phyloP scores from a whole-genome alignment of 495 filamentous ascomycete genomes.

The Tuber indicum region DNA sequence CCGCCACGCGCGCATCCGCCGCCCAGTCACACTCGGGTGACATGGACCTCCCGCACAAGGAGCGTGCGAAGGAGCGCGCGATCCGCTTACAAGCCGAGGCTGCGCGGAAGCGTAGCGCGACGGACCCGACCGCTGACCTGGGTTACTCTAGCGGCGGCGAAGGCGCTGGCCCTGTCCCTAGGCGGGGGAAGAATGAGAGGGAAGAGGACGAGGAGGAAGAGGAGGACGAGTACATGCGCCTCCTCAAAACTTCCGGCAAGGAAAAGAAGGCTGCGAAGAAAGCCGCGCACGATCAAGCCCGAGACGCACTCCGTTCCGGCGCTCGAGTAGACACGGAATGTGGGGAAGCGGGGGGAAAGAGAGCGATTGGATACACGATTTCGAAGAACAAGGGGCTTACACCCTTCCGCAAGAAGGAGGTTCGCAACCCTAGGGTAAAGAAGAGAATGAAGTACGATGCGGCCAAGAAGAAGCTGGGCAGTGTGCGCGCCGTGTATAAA shows the following conservation, averaged over 20 bases:
- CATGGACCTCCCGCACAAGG: slow-evolving; percentile 80
- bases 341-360: slow-evolving; percentile 64
- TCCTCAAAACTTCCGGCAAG: slow-evolving; percentile 64
- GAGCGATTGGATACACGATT: slow-evolving; percentile 84
- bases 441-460: slow-evolving; percentile 90
- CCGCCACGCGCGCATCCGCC: slow-evolving; percentile 73
- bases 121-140: slow-evolving; percentile 52
- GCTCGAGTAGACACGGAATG: slow-evolving; percentile 59
- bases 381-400: slow-evolving; percentile 95
- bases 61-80: slow-evolving; percentile 77
- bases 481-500: slow-evolving; percentile 73
- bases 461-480: slow-evolving; percentile 89
- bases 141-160: slow-evolving; percentile 49
- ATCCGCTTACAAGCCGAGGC: slow-evolving; percentile 79
- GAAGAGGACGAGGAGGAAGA: slow-evolving; percentile 45
- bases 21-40: slow-evolving; percentile 84
- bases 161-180: slow-evolving; percentile 52
- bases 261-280: slow-evolving; percentile 69
- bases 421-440: slow-evolving; percentile 92
- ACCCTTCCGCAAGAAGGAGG: slow-evolving; percentile 82
- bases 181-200: slow-evolving; percentile 41
- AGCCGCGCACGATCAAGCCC: slow-evolving; percentile 44
- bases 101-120: slow-evolving; percentile 68
- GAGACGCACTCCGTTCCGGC: slow-evolving; percentile 44
- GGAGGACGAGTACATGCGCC: slow-evolving; percentile 82